These are phyloP conservation scores for Rubia yunnanensis DNA, from an alignment of 257 asterid species.

Conservation along the genomic window DNA sequence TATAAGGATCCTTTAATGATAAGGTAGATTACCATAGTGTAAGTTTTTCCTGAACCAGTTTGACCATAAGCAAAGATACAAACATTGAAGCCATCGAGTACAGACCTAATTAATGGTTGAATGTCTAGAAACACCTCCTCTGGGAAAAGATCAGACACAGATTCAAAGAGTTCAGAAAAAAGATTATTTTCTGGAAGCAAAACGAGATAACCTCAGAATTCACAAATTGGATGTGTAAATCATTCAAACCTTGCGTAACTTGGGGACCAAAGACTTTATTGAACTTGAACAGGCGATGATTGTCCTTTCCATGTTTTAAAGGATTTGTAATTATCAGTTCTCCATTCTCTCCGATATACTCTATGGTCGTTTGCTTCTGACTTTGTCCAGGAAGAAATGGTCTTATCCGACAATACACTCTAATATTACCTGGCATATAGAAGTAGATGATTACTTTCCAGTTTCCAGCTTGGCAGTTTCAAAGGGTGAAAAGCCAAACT, in stretches of 20 bases:
- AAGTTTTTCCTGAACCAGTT: slow-evolving; percentile 91
- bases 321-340: slow-evolving; percentile 77
- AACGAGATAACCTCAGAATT: background rate
- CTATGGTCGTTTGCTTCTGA: slow-evolving; percentile 60
- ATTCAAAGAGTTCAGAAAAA: slow-evolving; percentile 7
- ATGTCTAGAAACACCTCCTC: slow-evolving; percentile 73
- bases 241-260: slow-evolving; percentile 60
- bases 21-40: slow-evolving; percentile 59
- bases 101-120: slow-evolving; percentile 73
- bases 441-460: background rate
- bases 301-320: slow-evolving; percentile 69
- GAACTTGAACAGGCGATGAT: slow-evolving; percentile 68
- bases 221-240: background rate
- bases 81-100: slow-evolving; percentile 79
- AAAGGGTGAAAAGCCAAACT: background rate
- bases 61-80: slow-evolving; percentile 94
- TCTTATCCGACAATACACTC: slow-evolving; percentile 84
- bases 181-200: background rate
- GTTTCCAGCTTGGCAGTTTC: slow-evolving; percentile 11
- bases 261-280: slow-evolving; percentile 66
- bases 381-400: slow-evolving; percentile 59
- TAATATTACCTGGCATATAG: slow-evolving; percentile 51
- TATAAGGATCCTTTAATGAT: background rate
- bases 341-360: slow-evolving; percentile 87
- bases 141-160: slow-evolving; percentile 25